Conservation (phyloP, 2,329 filamentous ascomycete species). For the Nothomitra cinnamomea region DNA sequence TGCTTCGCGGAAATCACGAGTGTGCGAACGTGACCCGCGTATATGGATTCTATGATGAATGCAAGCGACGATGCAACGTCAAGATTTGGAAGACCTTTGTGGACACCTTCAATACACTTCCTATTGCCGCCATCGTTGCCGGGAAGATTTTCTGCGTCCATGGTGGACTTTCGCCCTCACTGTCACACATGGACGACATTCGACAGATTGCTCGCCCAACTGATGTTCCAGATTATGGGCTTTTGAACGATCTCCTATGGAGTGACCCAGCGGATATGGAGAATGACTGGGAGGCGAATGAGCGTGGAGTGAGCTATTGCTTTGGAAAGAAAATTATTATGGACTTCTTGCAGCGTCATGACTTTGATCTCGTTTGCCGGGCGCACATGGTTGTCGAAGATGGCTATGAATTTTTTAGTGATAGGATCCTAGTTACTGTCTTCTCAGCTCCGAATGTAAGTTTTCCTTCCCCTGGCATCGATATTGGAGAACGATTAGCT, state of each 20-base stretch:
- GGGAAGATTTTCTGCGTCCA: slow-evolving; percentile 98
- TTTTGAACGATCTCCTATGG: slow-evolving; percentile 92
- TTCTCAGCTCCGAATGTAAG: slow-evolving; percentile 94
- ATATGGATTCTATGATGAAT: slow-evolving; percentile 97
- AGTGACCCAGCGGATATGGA: slow-evolving; percentile 98
- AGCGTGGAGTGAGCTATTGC: slow-evolving; percentile 92
- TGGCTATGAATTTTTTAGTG: slow-evolving; percentile 96
- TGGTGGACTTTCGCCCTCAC: slow-evolving; percentile 77
- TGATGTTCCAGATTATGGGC: slow-evolving; percentile 89
- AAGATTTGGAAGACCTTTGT: slow-evolving; percentile 98
- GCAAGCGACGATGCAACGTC: slow-evolving; percentile 88
- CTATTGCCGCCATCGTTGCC: slow-evolving; percentile 90
- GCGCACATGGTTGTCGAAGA: slow-evolving; percentile 99
- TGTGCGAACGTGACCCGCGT: slow-evolving; percentile 92
- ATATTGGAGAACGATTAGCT: neutral
- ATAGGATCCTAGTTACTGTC: slow-evolving; percentile 85
- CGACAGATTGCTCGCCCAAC: slow-evolving; percentile 89
- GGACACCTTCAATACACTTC: slow-evolving; percentile 88
- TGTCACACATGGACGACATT: slow-evolving; percentile 97
- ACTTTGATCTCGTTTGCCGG: slow-evolving; percentile 92
- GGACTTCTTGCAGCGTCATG: slow-evolving; percentile 83
- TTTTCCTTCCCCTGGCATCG: slow-evolving; percentile 13
- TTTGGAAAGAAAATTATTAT: slow-evolving; percentile 98
- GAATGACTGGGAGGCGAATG: slow-evolving; percentile 93
- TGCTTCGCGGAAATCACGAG: slow-evolving; percentile 88